A percentile compares a stretch with the other conserved stretches of the same genome.
These are phyloP conservation scores for Primulina tabacum DNA, from an alignment of 257 asterid species.

Conservation along the genomic window DNA sequence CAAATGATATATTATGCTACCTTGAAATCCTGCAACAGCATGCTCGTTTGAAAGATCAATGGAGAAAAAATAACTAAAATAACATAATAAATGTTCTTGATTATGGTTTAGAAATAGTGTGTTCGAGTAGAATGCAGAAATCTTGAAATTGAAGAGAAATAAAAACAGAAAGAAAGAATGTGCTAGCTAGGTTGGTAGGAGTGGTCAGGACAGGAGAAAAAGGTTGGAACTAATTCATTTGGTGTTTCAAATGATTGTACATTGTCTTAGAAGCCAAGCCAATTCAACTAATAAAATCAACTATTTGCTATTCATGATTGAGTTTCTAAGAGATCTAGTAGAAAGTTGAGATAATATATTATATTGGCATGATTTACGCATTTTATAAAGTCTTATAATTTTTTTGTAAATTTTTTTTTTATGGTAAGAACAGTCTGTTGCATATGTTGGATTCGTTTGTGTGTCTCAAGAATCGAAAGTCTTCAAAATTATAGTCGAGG, in stretches of 20 bases:
- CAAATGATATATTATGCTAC: background rate
- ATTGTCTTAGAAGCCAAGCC: slow-evolving; percentile 38
- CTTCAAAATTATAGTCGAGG: background rate
- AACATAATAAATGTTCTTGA: background rate
- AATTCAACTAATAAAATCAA: slow-evolving; percentile 6
- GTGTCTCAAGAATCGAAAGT: too few relatives aligned
- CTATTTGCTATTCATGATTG: background rate
- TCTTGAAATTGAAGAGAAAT: background rate
- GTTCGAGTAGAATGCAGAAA: background rate
- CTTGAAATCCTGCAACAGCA: background rate
- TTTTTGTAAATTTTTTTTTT: too few relatives aligned
- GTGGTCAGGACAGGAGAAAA: background rate
- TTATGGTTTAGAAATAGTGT: background rate
- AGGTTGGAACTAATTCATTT: slow-evolving; percentile 12
- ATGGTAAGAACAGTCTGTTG: too few relatives aligned
- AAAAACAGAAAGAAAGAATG: slow-evolving; percentile 2
- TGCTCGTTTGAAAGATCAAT: slow-evolving; percentile 12
- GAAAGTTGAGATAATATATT: too few relatives aligned
- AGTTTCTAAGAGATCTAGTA: too few relatives aligned
- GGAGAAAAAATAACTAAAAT: background rate
- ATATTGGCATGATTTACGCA: too few relatives aligned
- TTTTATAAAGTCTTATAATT: too few relatives aligned
- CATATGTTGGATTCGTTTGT: too few relatives aligned
- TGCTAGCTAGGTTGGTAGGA: background rate
- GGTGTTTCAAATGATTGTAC: slow-evolving; percentile 27